phyloP scores from a whole-genome alignment of 768 basidiomycete genomes.

The Rhodotorula graminis region DNA sequence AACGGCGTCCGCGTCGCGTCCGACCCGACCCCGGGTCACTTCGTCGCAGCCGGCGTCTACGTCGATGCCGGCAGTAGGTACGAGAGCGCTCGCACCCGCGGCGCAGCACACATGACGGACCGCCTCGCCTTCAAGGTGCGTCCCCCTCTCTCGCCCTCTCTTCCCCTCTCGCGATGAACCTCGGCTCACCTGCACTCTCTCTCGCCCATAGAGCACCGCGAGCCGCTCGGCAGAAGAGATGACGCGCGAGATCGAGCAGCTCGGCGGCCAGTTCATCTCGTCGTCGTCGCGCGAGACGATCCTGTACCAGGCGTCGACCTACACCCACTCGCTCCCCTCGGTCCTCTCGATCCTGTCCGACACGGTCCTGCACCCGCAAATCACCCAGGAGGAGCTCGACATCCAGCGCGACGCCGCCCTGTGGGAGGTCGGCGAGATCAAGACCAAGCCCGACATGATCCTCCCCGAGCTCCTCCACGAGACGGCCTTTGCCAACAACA shows the following conservation, averaged over 20 bases:
- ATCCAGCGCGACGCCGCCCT: slow-evolving; percentile 77
- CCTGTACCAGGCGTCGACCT: slow-evolving; percentile 97
- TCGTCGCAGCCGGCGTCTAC: slow-evolving; percentile 86
- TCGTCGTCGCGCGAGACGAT: slow-evolving; percentile 88
- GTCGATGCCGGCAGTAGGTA: slow-evolving; percentile 89
- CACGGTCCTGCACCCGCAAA: slow-evolving; percentile 73
- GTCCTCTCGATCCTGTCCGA: slow-evolving; percentile 87
- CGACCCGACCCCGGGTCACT: slow-evolving; percentile 84
- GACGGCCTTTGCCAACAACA: slow-evolving; percentile 71
- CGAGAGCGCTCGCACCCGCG: slow-evolving; percentile 67
- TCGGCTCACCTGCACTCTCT: neutral
- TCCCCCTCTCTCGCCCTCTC: slow-evolving; percentile 1
- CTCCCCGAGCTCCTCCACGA: slow-evolving; percentile 83
- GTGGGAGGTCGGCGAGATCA: slow-evolving; percentile 86
- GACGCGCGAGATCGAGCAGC: slow-evolving; percentile 68
- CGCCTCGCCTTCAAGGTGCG: slow-evolving; percentile 92
- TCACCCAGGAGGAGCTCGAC: slow-evolving; percentile 71
- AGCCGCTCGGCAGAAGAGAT: slow-evolving; percentile 70
- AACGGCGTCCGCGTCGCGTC: slow-evolving; percentile 91
- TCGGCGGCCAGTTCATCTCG: slow-evolving; percentile 88
- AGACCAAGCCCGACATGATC: slow-evolving; percentile 83
- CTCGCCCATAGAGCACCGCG: slow-evolving; percentile 60
- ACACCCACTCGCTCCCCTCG: slow-evolving; percentile 70
- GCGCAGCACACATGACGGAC: slow-evolving; percentile 87
- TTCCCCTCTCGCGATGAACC: no score